A percentile compares a stretch with the other conserved stretches of the same genome.
Conservation (phyloP, 2,329 filamentous ascomycete genomes). For the Drechslera avenae region DNA sequence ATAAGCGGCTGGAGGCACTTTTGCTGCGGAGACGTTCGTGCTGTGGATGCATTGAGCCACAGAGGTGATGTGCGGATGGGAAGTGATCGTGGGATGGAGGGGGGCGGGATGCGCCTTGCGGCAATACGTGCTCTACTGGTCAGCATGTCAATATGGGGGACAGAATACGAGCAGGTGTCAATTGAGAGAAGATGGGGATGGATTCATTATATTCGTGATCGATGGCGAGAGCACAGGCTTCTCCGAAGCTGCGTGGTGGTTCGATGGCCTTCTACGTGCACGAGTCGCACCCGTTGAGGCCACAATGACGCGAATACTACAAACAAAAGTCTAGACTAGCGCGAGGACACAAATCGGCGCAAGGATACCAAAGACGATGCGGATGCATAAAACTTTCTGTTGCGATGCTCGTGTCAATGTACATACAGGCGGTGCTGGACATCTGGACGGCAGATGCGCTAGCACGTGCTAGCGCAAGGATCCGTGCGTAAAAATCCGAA, state of each 20-base stretch:
- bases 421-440: background rate
- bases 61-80: constrained; percentile 25
- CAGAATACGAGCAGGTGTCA: constrained; percentile 7
- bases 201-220: constrained; percentile 31
- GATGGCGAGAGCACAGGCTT: constrained; percentile 28
- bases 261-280: constrained; percentile 29
- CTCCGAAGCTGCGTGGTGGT: constrained; percentile 28
- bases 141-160: constrained; percentile 38
- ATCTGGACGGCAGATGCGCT: background rate
- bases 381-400: constrained; percentile 1
- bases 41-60: constrained; percentile 30
- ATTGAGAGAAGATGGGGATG: constrained; percentile 3
- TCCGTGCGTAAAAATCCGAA: constrained; percentile 14
- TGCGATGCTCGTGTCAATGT: background rate
- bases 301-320: constrained; percentile 3
- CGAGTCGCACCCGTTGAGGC: constrained; percentile 6
- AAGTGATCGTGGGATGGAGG: constrained; percentile 21
- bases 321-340: background rate
- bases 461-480: constrained; percentile 24
- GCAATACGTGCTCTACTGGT: constrained; percentile 43
- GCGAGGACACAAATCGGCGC: background rate
- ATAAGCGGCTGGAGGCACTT: constrained; percentile 45
- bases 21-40: constrained; percentile 6
- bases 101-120: constrained; percentile 40
- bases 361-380: background rate